phyloP scores from a whole-genome alignment of 306 rosid genomes.

The Quercus bicolor region DNA sequence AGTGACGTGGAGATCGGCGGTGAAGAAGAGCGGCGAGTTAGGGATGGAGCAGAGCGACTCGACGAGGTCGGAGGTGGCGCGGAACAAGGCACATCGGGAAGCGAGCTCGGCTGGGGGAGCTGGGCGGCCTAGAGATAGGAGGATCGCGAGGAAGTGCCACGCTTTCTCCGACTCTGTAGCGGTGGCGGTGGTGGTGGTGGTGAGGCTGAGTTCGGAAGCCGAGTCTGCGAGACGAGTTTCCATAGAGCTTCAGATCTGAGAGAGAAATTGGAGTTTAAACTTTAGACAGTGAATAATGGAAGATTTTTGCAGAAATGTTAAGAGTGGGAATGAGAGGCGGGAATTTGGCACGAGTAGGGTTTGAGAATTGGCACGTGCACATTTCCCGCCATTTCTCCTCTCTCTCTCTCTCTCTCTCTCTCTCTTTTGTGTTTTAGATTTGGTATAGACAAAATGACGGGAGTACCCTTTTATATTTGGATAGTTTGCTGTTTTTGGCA shows the following conservation, averaged over 20 bases:
- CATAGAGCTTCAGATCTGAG: conserved; percentile 24
- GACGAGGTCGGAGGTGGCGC: conserved; percentile 30
- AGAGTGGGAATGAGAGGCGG: conserved; percentile 26
- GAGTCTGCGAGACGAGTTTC: conserved; percentile 8
- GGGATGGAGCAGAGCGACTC: conserved; percentile 30
- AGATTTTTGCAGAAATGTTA: neutral
- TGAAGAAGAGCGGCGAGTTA: conserved; percentile 36
- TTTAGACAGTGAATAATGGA: neutral
- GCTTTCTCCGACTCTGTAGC: conserved; percentile 23
- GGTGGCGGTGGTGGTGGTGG: neutral
- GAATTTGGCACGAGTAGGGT: conserved; percentile 25
- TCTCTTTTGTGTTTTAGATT: too few relatives aligned
- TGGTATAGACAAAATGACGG: too few relatives aligned
- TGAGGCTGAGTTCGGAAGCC: neutral
- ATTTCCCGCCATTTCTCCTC: conserved; percentile 23
- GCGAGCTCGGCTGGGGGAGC: conserved; percentile 33
- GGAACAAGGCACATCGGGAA: conserved; percentile 35
- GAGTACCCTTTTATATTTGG: too few relatives aligned
- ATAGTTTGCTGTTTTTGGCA: too few relatives aligned
- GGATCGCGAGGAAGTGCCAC: conserved; percentile 33
- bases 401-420: too few relatives aligned
- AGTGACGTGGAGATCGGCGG: conserved; percentile 21
- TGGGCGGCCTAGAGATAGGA: conserved; percentile 33
- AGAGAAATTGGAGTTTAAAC: neutral
- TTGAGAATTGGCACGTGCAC: neutral